Base-by-base conservation (phyloP, 164 flowering plant genomes). In the Paratinospora sagittata region DNA sequence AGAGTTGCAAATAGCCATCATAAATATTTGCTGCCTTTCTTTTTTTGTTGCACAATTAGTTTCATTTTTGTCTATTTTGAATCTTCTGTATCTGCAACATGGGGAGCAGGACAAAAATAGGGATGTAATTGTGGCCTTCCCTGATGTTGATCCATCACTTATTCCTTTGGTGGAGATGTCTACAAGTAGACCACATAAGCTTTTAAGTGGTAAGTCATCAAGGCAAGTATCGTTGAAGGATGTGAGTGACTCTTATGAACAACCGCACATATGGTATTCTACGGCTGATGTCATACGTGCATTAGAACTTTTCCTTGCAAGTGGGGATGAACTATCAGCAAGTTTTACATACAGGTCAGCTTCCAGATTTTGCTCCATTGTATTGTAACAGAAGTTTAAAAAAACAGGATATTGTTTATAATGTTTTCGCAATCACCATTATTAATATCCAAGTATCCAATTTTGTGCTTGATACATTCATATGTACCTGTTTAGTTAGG, bases 101-200 rank as follows among this genome's bases (percentile, higher is more conserved):
- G 69, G 67, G 67, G 71, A 66, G 65, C 88, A 90, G 96, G 88
- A 88, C 74, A 90, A 90, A 81, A 90, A 88, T 72, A 85, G 92
- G 75, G 92, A 88, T 77, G 89, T 87, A 0, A 90, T 90, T 72
- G 89, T 90, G 66, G 81, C 90, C 64, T 90, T 90, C 71, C 92
- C 96, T 3, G 91, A 90, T 78, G 83, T 84, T 70, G 88, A 86
- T 78, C 96, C 92, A 47, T 80, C 72, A 55, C 69, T 67, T 7
- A 78, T 88, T 63, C 77, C 82, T 27, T 36, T 72, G n/a, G 43
- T 68, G 26, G 73, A 65, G 55, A 24, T 66, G 47, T 75, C 66
- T 58, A 34, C 64, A 21, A 77, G 47, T 12, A 69, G 65, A 68
- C 67, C 19, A 45, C 36, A 66, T 65, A 47, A 71, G 27, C 47